These are phyloP conservation scores for Yamadazyma siamensis DNA, from an alignment of 1,139 yeast genomes.

Conservation along the genomic window DNA sequence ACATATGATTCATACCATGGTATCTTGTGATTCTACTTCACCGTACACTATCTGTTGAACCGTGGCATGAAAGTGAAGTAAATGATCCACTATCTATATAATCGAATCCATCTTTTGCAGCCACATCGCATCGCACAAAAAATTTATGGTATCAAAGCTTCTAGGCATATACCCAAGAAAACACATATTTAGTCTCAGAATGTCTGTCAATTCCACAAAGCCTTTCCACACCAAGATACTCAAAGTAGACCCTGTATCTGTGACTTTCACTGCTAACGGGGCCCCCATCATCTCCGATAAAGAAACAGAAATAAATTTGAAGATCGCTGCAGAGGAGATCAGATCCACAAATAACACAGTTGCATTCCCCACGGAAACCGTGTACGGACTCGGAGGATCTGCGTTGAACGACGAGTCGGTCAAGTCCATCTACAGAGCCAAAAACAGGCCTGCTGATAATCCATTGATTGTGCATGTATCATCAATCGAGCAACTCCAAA, in stretches of 20 bases:
- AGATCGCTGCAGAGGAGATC: conserved; percentile 57
- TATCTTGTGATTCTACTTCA: too few relatives aligned
- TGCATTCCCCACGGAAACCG: conserved; percentile 97
- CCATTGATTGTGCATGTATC: conserved; percentile 91
- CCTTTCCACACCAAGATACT: conserved; percentile 24
- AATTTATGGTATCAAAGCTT: conserved; percentile 3
- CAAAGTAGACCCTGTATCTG: conserved; percentile 26
- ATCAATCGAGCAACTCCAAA: conserved; percentile 65
- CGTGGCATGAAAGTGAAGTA: too few relatives aligned
- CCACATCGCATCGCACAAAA: conserved; percentile 5
- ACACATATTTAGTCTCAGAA: background rate
- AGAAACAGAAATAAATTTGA: conserved; percentile 46
- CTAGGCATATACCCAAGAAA: background rate
- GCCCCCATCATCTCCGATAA: conserved; percentile 48
- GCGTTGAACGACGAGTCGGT: conserved; percentile 76
- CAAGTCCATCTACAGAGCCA: conserved; percentile 73
- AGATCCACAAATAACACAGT: conserved; percentile 56
- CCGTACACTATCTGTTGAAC: too few relatives aligned
- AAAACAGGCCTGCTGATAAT: conserved; percentile 91
- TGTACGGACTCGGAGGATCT: conserved; percentile 91
- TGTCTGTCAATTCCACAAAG: conserved; percentile 3
- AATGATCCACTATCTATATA: too few relatives aligned
- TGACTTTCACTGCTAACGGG: conserved; percentile 21
- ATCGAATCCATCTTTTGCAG: conserved; percentile 5
- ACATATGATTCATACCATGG: too few relatives aligned